A percentile compares a stretch with the other conserved stretches of the same genome.
phyloP scores from a whole-genome alignment of 176 grass and related monocot genomes.

The Melocanna baccifera region DNA sequence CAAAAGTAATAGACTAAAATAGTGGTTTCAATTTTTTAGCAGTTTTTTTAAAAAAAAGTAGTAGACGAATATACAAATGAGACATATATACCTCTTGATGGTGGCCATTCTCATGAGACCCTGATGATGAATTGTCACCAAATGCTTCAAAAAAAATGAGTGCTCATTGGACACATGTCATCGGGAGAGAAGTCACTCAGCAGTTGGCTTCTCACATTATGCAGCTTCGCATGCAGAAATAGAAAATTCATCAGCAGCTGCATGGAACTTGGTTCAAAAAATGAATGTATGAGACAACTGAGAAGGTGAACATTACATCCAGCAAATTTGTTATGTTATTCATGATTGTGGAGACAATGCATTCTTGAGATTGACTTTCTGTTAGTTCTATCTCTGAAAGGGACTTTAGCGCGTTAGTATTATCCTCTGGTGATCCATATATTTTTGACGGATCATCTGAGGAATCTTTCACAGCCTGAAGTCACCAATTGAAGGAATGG shows the following conservation, averaged over 20 bases:
- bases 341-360: slow-evolving; percentile 85
- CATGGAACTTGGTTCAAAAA: slow-evolving; percentile 23
- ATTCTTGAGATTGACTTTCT: slow-evolving; percentile 85
- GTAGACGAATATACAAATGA: background rate
- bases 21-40: background rate
- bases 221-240: slow-evolving; percentile 72
- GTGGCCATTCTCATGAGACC: slow-evolving; percentile 40
- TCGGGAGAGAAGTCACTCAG: slow-evolving; percentile 88
- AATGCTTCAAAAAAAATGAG: slow-evolving; percentile 59
- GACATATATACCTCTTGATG: slow-evolving; percentile 47
- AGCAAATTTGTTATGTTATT: slow-evolving; percentile 67
- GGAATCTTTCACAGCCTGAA: slow-evolving; percentile 67
- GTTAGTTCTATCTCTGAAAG: slow-evolving; percentile 77
- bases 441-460: slow-evolving; percentile 37
- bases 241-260: slow-evolving; percentile 18
- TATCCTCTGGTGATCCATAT: slow-evolving; percentile 92
- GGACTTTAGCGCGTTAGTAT: slow-evolving; percentile 59
- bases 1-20: slow-evolving; percentile 16
- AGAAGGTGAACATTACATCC: slow-evolving; percentile 63
- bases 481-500: slow-evolving; percentile 82
- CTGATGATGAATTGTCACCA: slow-evolving; percentile 39
- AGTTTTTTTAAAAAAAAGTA: background rate
- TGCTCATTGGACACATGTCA: slow-evolving; percentile 77
- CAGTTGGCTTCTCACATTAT: slow-evolving; percentile 66
- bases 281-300: slow-evolving; percentile 2